Evolutionary conservation across 225 moss, liverwort and hornwort species (phyloP).

Genomic region (Pseudisothecium myosuroides): DNA sequence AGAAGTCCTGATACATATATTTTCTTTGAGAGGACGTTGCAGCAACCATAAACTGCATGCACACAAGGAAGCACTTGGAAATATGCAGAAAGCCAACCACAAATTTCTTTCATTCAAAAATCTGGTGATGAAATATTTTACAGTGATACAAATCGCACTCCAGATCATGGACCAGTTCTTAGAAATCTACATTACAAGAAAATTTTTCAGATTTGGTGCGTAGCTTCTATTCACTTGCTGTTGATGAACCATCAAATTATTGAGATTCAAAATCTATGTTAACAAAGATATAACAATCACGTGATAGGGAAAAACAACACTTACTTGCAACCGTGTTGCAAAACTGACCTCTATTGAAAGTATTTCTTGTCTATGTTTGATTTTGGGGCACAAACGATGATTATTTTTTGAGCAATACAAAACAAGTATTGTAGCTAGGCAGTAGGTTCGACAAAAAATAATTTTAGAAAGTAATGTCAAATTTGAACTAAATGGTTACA

Average conservation of each 20-base stretch:
- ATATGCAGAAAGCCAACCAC: not conserved
- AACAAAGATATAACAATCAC: not conserved
- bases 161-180: not conserved
- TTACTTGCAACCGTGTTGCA: not conserved
- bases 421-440: not conserved
- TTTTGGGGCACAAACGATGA: not conserved
- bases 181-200: not conserved
- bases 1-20: not conserved
- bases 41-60: not conserved
- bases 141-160: not conserved
- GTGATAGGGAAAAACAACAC: not conserved
- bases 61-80: not conserved
- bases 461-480: accelerated
- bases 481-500: not conserved
- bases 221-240: not conserved
- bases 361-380: not conserved
- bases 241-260: not conserved
- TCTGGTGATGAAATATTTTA: not conserved
- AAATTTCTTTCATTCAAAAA: not conserved
- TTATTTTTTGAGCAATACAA: not conserved
- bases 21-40: not conserved
- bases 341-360: not conserved
- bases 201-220: not conserved
- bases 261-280: not conserved
- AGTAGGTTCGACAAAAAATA: not conserved